A percentile compares a stretch with the other conserved stretches of the same genome.
Conservation (phyloP, 2,329 filamentous ascomycete species). For the Biscogniauxia sp. region DNA sequence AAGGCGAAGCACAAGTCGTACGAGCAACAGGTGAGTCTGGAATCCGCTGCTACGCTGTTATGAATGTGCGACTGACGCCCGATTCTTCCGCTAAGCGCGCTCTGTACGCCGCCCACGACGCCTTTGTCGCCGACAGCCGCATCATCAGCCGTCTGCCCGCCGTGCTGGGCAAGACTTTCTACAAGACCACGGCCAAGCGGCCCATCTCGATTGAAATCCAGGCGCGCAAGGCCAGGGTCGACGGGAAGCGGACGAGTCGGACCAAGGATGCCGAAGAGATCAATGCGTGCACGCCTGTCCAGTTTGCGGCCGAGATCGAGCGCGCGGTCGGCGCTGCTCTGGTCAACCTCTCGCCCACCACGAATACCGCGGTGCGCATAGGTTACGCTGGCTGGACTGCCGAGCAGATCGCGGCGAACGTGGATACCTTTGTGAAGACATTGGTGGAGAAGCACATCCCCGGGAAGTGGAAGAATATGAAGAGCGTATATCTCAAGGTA, state of each 20-base stretch:
- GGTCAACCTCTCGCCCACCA: constrained; percentile 74
- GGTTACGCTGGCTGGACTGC: constrained; percentile 72
- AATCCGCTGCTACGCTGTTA: background rate
- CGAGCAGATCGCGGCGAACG: constrained; percentile 76
- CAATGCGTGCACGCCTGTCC: constrained; percentile 54
- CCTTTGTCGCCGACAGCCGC: constrained; percentile 91
- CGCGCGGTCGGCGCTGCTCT: constrained; percentile 74
- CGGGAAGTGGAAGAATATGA: constrained; percentile 84
- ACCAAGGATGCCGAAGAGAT: constrained; percentile 44
- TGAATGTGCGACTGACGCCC: background rate
- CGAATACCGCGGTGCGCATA: constrained; percentile 77
- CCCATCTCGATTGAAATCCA: constrained; percentile 79
- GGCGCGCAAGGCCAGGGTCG: constrained; percentile 58
- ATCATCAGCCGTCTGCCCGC: constrained; percentile 73
- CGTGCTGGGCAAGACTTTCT: constrained; percentile 88
- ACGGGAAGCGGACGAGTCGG: constrained; percentile 56
- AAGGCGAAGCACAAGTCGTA: constrained; percentile 81
- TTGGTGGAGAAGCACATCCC: constrained; percentile 79
- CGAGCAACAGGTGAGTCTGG: constrained; percentile 61
- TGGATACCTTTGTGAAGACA: constrained; percentile 65
- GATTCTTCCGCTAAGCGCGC: constrained; percentile 50
- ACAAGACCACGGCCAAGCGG: constrained; percentile 77
- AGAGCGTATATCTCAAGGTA: constrained; percentile 26
- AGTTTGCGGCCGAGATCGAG: constrained; percentile 78
- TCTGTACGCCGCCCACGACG: constrained; percentile 80